Evolutionary conservation across 1,284 basidiomycete species (phyloP), one percentile per base, ranked within the genome.

Genomic region (Omphalotus olearius): DNA sequence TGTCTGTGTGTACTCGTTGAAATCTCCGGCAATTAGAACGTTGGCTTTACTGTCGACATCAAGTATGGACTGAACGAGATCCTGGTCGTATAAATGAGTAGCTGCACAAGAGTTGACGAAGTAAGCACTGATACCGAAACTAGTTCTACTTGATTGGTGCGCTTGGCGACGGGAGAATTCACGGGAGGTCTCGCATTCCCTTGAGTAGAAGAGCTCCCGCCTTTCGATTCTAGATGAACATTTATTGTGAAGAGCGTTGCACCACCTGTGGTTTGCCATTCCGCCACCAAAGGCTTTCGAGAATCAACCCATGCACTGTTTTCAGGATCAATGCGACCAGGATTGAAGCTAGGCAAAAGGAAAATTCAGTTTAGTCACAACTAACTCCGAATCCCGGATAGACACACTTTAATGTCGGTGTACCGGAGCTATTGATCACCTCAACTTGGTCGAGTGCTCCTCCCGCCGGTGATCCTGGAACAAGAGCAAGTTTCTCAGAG

Each of bases 211-310:
- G 74, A 74, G 55, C 79, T 79, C 18, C 78, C 81, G 30, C 72
- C 72, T 62, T 86, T 86, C 17, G 82, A 79, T 41, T 73, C 74
- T 48, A 81, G 69, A 60, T 86, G 83, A 6, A 83, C 67, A 59
- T 84, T 83, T 55, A 85, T 69, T 5, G 82, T 82, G 64, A 77
- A 83, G 57, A 83, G 72, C 2, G 71, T 69, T 9, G 67, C 56
- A 10, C 79, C 79, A 4, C 62, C 61, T 4, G 66, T 54, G 1
- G 79, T 80, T 56, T 72, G 62, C 79, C 81, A 84, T 44, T 73
- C 71, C 1, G 81, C 81, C 5, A 76, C 81, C 13, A 86, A 68
- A 0, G 83, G 82, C 61, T 86, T 85, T 47, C 83, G 74, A 6
- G 80, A 76, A 17, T 70, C 68, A n/a, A 68, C 68, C 82, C 82